phyloP scores from a whole-genome alignment of 2,329 filamentous ascomycete species.

The Cercospora janseana region DNA sequence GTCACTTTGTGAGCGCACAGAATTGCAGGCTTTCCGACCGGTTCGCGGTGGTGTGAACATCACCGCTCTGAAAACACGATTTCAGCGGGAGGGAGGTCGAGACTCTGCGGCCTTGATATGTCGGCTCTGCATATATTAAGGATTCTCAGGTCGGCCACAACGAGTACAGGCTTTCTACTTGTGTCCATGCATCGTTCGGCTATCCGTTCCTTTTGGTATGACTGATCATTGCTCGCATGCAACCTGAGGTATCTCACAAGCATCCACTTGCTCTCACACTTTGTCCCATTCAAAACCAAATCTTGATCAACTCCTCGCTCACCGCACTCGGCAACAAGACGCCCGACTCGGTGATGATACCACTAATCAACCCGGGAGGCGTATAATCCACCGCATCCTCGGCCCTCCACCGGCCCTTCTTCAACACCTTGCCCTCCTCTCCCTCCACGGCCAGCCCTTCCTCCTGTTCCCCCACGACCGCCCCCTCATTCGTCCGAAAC shows the following conservation, averaged over 20 bases:
- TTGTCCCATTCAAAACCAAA: conserved; percentile 48
- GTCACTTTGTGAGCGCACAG: not conserved
- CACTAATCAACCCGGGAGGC: conserved; percentile 67
- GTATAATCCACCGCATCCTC: conserved; percentile 61
- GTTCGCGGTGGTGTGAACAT: too few relatives aligned
- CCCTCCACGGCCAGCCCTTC: conserved; percentile 29
- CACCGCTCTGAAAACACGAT: too few relatives aligned
- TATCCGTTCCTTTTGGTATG: too few relatives aligned
- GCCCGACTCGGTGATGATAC: conserved; percentile 73
- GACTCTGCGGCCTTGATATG: too few relatives aligned
- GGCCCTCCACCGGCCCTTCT: conserved; percentile 31
- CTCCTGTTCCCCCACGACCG: conserved; percentile 19
- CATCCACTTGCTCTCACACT: not conserved
- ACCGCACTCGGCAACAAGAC: conserved; percentile 69
- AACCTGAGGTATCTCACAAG: not conserved
- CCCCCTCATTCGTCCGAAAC: conserved; percentile 58
- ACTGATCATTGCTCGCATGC: not conserved
- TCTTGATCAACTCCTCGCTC: conserved; percentile 68
- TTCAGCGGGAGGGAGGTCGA: too few relatives aligned
- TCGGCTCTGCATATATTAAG: too few relatives aligned
- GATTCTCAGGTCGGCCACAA: too few relatives aligned
- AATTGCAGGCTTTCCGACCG: too few relatives aligned
- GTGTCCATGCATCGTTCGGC: too few relatives aligned
- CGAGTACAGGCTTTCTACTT: too few relatives aligned
- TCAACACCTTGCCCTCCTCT: conserved; percentile 29